phyloP scores from a whole-genome alignment of 2,329 filamentous ascomycete species.

The Pezicula carpinea region DNA sequence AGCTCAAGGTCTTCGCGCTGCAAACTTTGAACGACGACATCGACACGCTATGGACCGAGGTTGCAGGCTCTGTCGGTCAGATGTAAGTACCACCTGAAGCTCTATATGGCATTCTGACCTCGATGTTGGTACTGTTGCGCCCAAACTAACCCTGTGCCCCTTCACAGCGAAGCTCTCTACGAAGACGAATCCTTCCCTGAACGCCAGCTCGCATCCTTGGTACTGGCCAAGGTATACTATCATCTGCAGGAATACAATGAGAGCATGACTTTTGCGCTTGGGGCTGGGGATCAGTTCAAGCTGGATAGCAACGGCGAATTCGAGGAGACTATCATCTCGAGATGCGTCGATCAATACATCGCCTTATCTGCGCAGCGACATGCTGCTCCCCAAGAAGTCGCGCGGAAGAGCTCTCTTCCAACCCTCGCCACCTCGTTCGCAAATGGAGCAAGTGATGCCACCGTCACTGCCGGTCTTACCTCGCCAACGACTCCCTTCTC shows the following conservation, averaged over 20 bases:
- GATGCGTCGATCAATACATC: constrained; percentile 98
- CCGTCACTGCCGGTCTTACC: constrained; percentile 54
- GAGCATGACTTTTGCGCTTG: constrained; percentile 96
- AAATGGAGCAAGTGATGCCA: constrained; percentile 60
- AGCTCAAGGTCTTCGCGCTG: constrained; percentile 91
- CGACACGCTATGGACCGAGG: constrained; percentile 95
- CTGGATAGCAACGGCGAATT: constrained; percentile 89
- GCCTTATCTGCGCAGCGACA: constrained; percentile 60
- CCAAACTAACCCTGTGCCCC: constrained; percentile 14
- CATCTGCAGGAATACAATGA: constrained; percentile 98
- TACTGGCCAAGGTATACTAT: constrained; percentile 97
- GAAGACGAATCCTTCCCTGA: constrained; percentile 95
- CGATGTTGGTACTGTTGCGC: constrained; percentile 2
- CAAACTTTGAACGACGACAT: constrained; percentile 95
- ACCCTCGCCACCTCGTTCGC: constrained; percentile 74
- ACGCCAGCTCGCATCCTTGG: constrained; percentile 87
- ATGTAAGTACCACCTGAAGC: constrained; percentile 61
- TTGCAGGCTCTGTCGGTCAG: constrained; percentile 84
- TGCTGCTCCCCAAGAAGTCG: constrained; percentile 45
- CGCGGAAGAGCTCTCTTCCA: constrained; percentile 44
- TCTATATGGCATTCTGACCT: not conserved
- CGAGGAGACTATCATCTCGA: constrained; percentile 97
- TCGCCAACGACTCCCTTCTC: constrained; percentile 95
- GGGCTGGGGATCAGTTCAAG: constrained; percentile 91
- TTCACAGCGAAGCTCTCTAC: constrained; percentile 82